Evolutionary conservation across 805 yeast species (phyloP), one percentile per base, ranked within the genome.

Genomic region (Ogataea ganodermae): DNA sequence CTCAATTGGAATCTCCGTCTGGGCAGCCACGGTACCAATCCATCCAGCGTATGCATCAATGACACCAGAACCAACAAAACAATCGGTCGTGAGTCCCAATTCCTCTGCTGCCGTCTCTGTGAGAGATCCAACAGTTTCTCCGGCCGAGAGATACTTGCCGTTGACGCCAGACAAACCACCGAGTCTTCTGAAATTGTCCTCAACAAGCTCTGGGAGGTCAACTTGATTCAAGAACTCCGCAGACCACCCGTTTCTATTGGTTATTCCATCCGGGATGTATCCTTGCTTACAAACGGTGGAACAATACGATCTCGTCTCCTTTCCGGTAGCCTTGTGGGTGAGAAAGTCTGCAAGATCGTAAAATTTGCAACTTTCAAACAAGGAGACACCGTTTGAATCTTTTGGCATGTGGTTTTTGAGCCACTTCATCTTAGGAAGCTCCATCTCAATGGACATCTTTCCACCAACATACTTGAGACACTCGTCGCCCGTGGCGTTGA

Each of bases 41-140:
- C 98, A 94, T 37, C 99, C 99, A 3, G 98, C 96, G 63, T 94
- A 94, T 5, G 98, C 97, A 66, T 94, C 99, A 63, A 94, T 94
- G 31, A 94, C 96, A 62, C 97, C 97, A 1, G 95, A 84, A 6
- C 96, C 97, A 35, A 94, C 98, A 26, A 82, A 80, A 69, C 95
- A 86, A 44, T 76, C 74, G 18, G 86, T 77, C 8, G 94, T 79
- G 52, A 94, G 75, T 9, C 98, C 98, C 59, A 94, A 74, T 46
- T 89, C 90, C 35, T 75, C 77, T 18, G 97, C 97, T 4, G 96
- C 80, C 33, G 69, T 58, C 22, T 71, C 70, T 16, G 80, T 73
- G 52, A 94, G 74, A 44, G 81, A 73, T 24, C 97, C 97, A 21
- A 94, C 89, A 40, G 79, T 75, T 56, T 91, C 96, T 58, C 99